Conservation (phyloP, 768 basidiomycete species). For the Xerocomellus amylosporus region DNA sequence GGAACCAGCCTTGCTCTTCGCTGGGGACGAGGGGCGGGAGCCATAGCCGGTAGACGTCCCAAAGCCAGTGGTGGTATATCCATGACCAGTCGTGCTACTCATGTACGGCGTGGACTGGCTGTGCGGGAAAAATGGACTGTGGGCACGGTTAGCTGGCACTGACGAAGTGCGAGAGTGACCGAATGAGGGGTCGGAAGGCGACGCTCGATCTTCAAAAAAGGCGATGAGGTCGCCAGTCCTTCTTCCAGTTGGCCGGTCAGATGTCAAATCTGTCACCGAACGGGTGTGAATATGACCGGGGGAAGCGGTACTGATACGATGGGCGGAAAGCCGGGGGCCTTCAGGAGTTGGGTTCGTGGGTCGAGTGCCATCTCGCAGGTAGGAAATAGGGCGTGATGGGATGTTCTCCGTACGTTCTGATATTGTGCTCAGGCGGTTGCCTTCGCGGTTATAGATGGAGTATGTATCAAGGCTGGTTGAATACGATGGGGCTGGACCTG, state of each 20-base stretch:
- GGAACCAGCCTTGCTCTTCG: conserved; percentile 41
- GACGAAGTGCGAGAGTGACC: conserved; percentile 58
- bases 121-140: conserved; percentile 29
- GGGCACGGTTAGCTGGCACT: conserved; percentile 38
- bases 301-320: conserved; percentile 38
- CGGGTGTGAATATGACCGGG: conserved; percentile 47
- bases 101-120: conserved; percentile 43
- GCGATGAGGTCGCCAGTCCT: conserved; percentile 72
- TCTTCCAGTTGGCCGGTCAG: conserved; percentile 45
- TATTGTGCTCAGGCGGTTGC: conserved; percentile 65
- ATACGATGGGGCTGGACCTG: conserved; percentile 33
- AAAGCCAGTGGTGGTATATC: conserved; percentile 34
- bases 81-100: conserved; percentile 35
- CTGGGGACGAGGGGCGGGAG: conserved; percentile 49
- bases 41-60: conserved; percentile 29
- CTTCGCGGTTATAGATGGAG: conserved; percentile 39
- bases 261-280: conserved; percentile 54
- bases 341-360: conserved; percentile 45
- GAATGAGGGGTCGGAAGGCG: conserved; percentile 34
- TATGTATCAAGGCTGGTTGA: conserved; percentile 40
- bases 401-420: conserved; percentile 74
- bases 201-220: conserved; percentile 60
- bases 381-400: conserved; percentile 53
- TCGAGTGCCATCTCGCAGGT: conserved; percentile 34
- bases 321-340: conserved; percentile 44